These are phyloP conservation scores for Daldinia decipiens DNA, from an alignment of 495 filamentous ascomycete genomes.

Conservation along the genomic window DNA sequence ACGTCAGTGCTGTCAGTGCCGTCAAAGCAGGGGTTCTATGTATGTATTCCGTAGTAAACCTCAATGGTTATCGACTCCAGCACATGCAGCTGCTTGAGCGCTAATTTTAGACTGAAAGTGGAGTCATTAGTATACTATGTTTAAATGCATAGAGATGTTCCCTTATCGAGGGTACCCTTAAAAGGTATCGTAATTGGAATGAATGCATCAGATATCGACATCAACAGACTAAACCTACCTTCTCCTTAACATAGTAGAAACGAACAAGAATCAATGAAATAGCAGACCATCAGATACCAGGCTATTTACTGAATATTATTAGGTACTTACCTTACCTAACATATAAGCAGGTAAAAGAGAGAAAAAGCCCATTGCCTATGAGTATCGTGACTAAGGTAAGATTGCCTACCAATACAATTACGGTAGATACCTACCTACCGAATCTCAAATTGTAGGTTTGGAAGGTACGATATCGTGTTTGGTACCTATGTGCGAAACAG, in stretches of 20 bases:
- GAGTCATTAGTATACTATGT: background rate
- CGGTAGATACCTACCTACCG: background rate
- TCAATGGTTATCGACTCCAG: background rate
- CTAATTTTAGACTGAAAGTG: conserved; percentile 2
- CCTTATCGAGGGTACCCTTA: background rate
- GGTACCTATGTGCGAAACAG: background rate
- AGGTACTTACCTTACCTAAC: too few species aligned
- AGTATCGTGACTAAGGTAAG: background rate
- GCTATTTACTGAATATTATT: background rate
- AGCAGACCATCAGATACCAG: background rate
- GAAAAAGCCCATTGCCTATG: too few species aligned
- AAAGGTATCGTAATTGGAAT: background rate
- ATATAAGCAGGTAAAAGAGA: too few species aligned
- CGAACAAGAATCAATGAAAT: background rate
- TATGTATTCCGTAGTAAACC: background rate
- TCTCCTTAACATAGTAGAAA: background rate
- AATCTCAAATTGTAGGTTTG: background rate
- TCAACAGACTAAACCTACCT: background rate
- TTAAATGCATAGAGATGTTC: background rate
- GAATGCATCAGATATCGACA: background rate
- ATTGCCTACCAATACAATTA: background rate
- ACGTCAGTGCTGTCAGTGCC: background rate
- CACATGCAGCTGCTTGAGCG: background rate
- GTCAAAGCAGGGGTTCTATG: background rate
- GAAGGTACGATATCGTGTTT: conserved; percentile 1